A percentile compares a stretch with the other conserved stretches of the same genome.
These are phyloP conservation scores for Aureobasidium sp. DNA, from an alignment of 2,329 filamentous ascomycete genomes.

Conservation along the genomic window DNA sequence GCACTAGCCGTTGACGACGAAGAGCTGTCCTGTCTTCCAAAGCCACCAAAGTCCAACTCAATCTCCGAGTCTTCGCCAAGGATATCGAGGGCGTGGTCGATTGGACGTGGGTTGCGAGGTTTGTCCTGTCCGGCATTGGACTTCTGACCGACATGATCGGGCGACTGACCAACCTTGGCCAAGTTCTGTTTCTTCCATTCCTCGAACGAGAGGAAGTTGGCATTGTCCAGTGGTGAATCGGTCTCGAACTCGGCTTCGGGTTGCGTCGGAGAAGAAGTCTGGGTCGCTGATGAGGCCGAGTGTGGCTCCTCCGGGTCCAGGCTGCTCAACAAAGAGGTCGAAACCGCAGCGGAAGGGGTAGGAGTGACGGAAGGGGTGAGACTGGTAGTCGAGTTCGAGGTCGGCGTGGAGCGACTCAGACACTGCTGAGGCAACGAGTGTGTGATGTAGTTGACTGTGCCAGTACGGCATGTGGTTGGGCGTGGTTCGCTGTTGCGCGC, in stretches of 20 bases:
- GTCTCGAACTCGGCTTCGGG: constrained; percentile 47
- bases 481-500: background rate
- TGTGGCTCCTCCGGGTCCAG: background rate
- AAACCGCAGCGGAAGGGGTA: background rate
- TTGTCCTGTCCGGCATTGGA: constrained; percentile 34
- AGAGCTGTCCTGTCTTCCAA: constrained; percentile 36
- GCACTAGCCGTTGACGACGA: constrained; percentile 9
- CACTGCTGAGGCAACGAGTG: constrained; percentile 72
- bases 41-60: constrained; percentile 61
- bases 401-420: constrained; percentile 46
- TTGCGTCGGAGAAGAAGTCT: constrained; percentile 20
- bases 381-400: constrained; percentile 3
- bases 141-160: constrained; percentile 56
- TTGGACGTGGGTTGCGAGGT: constrained; percentile 45
- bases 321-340: background rate
- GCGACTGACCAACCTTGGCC: constrained; percentile 74
- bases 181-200: constrained; percentile 97
- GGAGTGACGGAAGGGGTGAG: constrained; percentile 2
- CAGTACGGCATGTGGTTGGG: constrained; percentile 39
- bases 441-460: constrained; percentile 76
- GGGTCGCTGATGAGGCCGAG: background rate
- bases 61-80: constrained; percentile 88
- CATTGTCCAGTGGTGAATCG: constrained; percentile 63
- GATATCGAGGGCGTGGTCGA: constrained; percentile 65
- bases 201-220: constrained; percentile 91